Evolutionary conservation across 1,284 basidiomycete genomes (phyloP), one percentile per base, ranked within the genome.

Genomic region (Athelia sp.): DNA sequence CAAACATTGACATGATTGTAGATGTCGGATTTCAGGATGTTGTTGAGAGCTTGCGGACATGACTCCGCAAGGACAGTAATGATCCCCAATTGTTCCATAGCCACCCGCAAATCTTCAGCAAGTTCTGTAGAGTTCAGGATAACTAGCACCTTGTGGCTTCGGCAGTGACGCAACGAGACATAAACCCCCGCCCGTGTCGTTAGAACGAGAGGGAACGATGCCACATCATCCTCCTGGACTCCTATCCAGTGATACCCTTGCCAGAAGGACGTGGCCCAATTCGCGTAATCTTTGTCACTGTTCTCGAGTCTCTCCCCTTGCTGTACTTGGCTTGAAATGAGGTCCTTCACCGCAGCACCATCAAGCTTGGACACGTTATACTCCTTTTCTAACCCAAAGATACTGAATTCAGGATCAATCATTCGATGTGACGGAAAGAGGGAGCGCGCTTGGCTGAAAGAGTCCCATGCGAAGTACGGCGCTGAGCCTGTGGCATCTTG

Each of bases 261-360:
- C 64, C 64, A 66, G 49, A 65, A 64, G 1, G 45, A 45, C n/a
- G 4, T 3, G 8, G 63, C 55, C 62, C 62, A 64, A 4, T 43
- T n/a, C 32, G 54, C 51, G 3, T 52, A 22, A 17, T 43, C 43
- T 18, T 15, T 21, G 13, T 48, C 46, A 31, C 50, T 43, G 6
- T 36, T 45, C 3, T 19, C 40, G 35, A n/a, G 46, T 23, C 47
- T 23, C 29, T 47, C 36, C 23, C 31, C 21, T 18, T 54, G 52
- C 13, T 42, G 31, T 9, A 62, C 44, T 14, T 50, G 40, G 11
- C 56, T 55, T 14, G 52, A 52, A 17, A 68, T 53, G 14, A 70
- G 58, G 1, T 19, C 14, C 17, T 54, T 51, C 9, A 69, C 53
- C 13, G 48, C 50, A 1, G 47, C 22, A 2, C 56, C 45, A 23